These are phyloP conservation scores for Cardamine resedifolia DNA, from an alignment of 345 rosid species.

Conservation along the genomic window DNA sequence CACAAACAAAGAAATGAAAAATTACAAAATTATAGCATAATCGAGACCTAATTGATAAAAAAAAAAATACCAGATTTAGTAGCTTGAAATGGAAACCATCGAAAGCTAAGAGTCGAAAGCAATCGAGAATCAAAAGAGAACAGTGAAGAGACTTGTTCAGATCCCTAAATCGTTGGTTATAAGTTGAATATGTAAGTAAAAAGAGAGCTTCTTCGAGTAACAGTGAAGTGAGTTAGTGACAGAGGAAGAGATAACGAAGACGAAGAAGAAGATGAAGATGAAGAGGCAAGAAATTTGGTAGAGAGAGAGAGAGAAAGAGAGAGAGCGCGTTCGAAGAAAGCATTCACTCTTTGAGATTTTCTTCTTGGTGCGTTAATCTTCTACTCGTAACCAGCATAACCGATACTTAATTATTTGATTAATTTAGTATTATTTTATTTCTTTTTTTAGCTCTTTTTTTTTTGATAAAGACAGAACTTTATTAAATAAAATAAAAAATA, in stretches of 20 bases:
- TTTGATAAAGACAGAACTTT: slow-evolving; percentile 16
- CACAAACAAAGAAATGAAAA: neutral
- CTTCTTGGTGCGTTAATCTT: slow-evolving; percentile 39
- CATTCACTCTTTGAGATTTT: slow-evolving; percentile 40
- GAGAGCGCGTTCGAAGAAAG: slow-evolving; percentile 46
- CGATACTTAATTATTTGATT: slow-evolving; percentile 29
- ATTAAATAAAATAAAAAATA: neutral
- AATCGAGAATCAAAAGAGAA: slow-evolving; percentile 33
- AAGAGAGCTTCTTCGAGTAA: slow-evolving; percentile 2
- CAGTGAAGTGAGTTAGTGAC: slow-evolving; percentile 38
- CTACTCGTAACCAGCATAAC: neutral
- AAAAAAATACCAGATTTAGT: slow-evolving; percentile 36
- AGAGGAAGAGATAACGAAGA: slow-evolving; percentile 46
- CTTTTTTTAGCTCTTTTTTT: neutral
- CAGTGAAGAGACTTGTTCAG: slow-evolving; percentile 26
- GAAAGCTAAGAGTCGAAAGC: slow-evolving; percentile 23
- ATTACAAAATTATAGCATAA: slow-evolving; percentile 3
- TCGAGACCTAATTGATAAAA: slow-evolving; percentile 17
- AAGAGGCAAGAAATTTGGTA: slow-evolving; percentile 18
- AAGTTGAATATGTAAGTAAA: no score
- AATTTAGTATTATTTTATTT: neutral
- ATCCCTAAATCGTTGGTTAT: slow-evolving; percentile 46
- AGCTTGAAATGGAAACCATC: slow-evolving; percentile 27
- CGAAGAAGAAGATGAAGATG: slow-evolving; percentile 24
- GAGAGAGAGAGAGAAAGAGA: slow-evolving; percentile 27